A percentile compares a stretch with the other conserved stretches of the same genome.
phyloP scores from a whole-genome alignment of 352 stramenopile species.

The Globisporangium takayamanum region DNA sequence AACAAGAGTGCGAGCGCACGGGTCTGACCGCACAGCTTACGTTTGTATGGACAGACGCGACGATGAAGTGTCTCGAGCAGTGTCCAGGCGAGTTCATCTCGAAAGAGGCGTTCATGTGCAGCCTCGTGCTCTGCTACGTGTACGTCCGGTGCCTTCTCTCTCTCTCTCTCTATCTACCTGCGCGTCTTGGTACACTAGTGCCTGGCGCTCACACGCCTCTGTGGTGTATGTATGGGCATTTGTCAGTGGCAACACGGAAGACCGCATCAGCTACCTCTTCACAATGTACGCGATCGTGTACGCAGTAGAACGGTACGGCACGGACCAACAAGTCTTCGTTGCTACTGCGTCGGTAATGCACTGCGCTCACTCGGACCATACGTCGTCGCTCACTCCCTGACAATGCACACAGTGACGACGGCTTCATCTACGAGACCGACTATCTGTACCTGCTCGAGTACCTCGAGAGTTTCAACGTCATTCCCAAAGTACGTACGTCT shows the following conservation, averaged over 20 bases:
- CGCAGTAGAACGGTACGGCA: constrained; percentile 44
- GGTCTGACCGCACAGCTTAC: background rate
- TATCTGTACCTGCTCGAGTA: constrained; percentile 68
- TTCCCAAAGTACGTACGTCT: constrained; percentile 45
- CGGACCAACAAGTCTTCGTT: background rate
- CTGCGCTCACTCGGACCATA: background rate
- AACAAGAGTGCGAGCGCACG: background rate
- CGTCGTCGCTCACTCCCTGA: background rate
- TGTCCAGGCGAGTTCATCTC: constrained; percentile 49
- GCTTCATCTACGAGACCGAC: constrained; percentile 60
- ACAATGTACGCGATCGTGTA: constrained; percentile 82
- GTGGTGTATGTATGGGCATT: constrained; percentile 1
- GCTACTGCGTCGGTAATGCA: background rate
- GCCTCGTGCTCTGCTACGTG: constrained; percentile 68
- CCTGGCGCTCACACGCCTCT: background rate
- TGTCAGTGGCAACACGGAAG: constrained; percentile 75
- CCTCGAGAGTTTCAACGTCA: constrained; percentile 44
- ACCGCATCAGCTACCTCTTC: constrained; percentile 86
- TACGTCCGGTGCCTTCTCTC: constrained; percentile 17
- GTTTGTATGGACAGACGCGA: constrained; percentile 30
- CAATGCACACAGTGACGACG: constrained; percentile 31
- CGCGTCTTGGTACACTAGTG: background rate
- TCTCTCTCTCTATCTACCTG: background rate
- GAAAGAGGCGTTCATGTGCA: constrained; percentile 71
- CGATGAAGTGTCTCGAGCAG: constrained; percentile 59